phyloP scores from a whole-genome alignment of 2,329 filamentous ascomycete genomes.

The Clonostachys rhizophaga region DNA sequence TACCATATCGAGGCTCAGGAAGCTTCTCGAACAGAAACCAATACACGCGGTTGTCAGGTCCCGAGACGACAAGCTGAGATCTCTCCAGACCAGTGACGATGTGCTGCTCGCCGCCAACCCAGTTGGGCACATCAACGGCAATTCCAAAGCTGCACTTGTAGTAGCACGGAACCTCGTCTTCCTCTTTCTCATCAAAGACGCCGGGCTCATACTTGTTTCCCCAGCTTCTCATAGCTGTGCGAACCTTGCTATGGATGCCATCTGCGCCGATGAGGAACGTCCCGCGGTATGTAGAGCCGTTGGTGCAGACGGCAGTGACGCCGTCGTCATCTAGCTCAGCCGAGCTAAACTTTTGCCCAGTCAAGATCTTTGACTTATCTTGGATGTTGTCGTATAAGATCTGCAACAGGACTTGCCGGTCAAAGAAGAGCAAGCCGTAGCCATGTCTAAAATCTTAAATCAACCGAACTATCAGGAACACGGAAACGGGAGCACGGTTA shows the following conservation, averaged over 20 bases:
- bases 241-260: conserved; percentile 26
- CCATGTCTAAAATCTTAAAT: background rate
- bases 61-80: conserved; percentile 15
- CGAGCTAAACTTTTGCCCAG: background rate
- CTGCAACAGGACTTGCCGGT: background rate
- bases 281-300: conserved; percentile 17
- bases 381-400: background rate
- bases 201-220: conserved; percentile 12
- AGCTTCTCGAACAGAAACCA: conserved; percentile 26
- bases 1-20: conserved; percentile 15
- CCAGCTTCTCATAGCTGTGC: conserved; percentile 14
- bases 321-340: background rate
- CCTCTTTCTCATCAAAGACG: conserved; percentile 8
- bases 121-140: conserved; percentile 9
- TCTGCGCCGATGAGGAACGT: conserved; percentile 28
- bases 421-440: background rate
- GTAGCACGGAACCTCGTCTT: conserved; percentile 5
- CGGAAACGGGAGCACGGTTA: no score
- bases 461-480: no score
- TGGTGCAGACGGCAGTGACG: background rate
- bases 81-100: background rate
- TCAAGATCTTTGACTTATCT: background rate
- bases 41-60: conserved; percentile 17
- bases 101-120: conserved; percentile 1
- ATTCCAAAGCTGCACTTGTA: conserved; percentile 29